These are phyloP conservation scores for Spatholobus suberectus DNA, from an alignment of 306 rosid species.

Conservation along the genomic window DNA sequence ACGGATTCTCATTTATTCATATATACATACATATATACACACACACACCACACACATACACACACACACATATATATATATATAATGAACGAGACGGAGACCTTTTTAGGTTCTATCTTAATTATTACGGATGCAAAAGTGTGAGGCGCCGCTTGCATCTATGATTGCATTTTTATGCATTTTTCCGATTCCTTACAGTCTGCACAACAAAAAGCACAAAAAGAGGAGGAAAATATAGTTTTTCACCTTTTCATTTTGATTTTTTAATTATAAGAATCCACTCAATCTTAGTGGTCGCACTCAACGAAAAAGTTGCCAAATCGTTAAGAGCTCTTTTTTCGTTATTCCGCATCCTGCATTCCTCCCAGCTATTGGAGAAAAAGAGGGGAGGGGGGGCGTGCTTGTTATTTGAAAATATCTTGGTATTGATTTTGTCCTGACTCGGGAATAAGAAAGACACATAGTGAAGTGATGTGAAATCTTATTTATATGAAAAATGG, in stretches of 20 bases:
- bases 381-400: too few relatives aligned
- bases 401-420: conserved; percentile 10
- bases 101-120: conserved; percentile 3
- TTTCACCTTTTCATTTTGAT: background rate
- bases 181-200: background rate
- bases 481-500: background rate
- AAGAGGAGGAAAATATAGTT: background rate
- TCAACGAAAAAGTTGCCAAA: conserved; percentile 6
- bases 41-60: too few relatives aligned
- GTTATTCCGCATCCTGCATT: conserved; percentile 8
- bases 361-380: background rate
- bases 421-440: background rate
- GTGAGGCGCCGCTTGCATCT: conserved; percentile 35
- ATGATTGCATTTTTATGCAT: background rate
- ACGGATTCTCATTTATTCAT: too few relatives aligned
- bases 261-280: conserved; percentile 12
- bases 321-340: background rate
- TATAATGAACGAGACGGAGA: conserved; percentile 36
- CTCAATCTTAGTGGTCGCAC: background rate
- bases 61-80: too few relatives aligned
- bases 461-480: background rate
- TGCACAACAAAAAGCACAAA: background rate
- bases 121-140: conserved; percentile 20
- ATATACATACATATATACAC: too few relatives aligned
- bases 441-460: too few relatives aligned